Base-by-base conservation (phyloP, 495 filamentous ascomycete species). In the Hypoxylon rickii region DNA sequence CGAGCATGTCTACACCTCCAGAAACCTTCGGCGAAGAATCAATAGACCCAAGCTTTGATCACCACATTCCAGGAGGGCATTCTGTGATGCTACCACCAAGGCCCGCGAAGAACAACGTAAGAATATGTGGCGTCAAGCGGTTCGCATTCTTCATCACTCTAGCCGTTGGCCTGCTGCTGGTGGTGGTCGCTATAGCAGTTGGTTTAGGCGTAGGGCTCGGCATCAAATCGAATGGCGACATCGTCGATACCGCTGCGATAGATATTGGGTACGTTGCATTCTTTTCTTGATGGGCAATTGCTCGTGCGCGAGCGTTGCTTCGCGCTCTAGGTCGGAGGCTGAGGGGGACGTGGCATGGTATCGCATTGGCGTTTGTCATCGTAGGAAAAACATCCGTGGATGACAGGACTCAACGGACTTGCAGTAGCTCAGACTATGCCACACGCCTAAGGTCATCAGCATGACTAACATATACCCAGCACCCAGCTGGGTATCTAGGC, bases 131-230 rank as follows among this genome's bases (percentile, higher is more conserved):
- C 31, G 39, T 61, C 15, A 64, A 58, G 52, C 42, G 61, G 29
- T 58, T 54, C 6, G 31, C n/a, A 0, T 68, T 69, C 42, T 65
- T 60, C 40, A 31, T 59, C 12, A 40, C 64, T 2, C 8, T 69
- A 8, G 63, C 56, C 3, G 34, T 72, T 5, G 58, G 49, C 0
- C 11, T 60, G 1, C 66, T 72, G 13, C 11, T 69, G 5, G 24
- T 58, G 2, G 70, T 72, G 1, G 54, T 66, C 21, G 65, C 48
- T 10, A 22, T 69, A 4, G 67, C 70, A 6, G 55, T 63, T 2
- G 70, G 70, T 7, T 45, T 72, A 8, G 70, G 67, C 1, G 55
- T 70, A 6, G 70, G 70, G 1, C 24, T 72, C 7, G 51, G 63
- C 1, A 48, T 52, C 29, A 56, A 52, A 18, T 56, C 26, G 20